Base-by-base conservation (phyloP, 129 eudicot species). In the Centella asiatica region DNA sequence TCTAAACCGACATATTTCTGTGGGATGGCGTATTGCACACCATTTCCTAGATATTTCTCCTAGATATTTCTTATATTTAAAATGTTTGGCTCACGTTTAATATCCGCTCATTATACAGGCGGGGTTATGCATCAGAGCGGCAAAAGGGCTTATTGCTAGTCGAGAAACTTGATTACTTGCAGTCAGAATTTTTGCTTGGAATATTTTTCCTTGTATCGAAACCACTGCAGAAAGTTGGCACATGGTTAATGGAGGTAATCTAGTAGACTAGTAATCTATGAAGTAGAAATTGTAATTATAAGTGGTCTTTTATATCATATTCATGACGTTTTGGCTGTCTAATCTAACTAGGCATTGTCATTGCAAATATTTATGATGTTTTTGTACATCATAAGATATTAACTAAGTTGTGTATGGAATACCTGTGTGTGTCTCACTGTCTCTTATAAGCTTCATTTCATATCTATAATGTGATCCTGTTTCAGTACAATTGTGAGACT, bases 91-190 rank as follows among this genome's bases (percentile, higher is more conserved):
- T 80, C 61, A 76, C 62, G 42, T 45, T 28, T 67, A 70, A 73
- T 75, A 73, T 62, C 64, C 45, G 66, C 61, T 82, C 68, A 59
- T 75, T 64, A 40, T 77, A 63, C 86, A 92, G 99, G 92, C 88
- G 99, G 60, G 99, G 99, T 44, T 92, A 87, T 67, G 77, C 88
- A 47, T 84, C 95, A 14, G 99, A 92, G 84, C 80, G 76, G 85
- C 93, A 92, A 66, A 78, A 87, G 64, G 99, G 99, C 73, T 59
- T 82, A 52, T 65, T 92, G 54, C 63, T 85, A 55, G 99, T 49
- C 58, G 99, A 87, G 67, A 92, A 92, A 69, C 76, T 92, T 57
- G 99, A 92, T 72, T 92, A 92, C 80, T 57, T 92, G 82, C 99
- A 92, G 68, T 92, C 96, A 47, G 85, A 82, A 75, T 64, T 84